Base-by-base conservation (phyloP, 2,329 filamentous ascomycete genomes). In the Apiospora rasikravindrae region DNA sequence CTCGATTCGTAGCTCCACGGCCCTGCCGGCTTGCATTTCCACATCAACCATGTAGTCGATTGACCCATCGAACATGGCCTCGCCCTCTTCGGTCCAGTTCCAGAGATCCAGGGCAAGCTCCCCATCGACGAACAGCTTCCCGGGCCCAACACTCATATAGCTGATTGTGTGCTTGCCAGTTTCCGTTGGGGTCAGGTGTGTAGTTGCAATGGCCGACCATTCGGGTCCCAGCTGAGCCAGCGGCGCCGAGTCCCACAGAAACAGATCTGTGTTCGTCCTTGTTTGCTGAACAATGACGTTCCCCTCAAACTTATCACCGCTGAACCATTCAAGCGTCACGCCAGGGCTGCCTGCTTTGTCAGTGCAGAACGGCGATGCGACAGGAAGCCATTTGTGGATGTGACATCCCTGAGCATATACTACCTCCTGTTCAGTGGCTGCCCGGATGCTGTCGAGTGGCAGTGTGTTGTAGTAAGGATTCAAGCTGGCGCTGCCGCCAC, bases 1-100 rank as follows among this genome's bases (percentile, higher is more conserved):
- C 78, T 92, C 88, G 37, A 91, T 86, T 26, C 88, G 86, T 57
- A 94, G 85, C 74, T 92, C 87, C 37, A 92, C 85, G 0, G 89
- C 84, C 73, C 88, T 87, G 69, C 87, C 86, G 16, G 87, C 90
- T 77, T 88, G 84, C 81, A 92, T 88, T 24, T 88, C 83, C 11
- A 91, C 84, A 0, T 90, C 86, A 69, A 91, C 88, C 40, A 92
- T 84, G 70, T 91, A 88, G 76, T 93, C 91, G 71, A 90, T 82
- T 0, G 90, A 92, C 19, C 90, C 90, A 51, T 91, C 90, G 76
- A 92, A 93, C 91, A 93, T 92, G 40, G 91, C 90, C 79, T 92
- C 90, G 29, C 91, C 90, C 75, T 91, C 88, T 73, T 92, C 89
- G 0, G 87, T 91, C 91, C 90, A 93, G 75, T 93, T 84, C 91